A percentile compares a stretch with the other conserved stretches of the same genome.
Conservation (phyloP, 2,329 filamentous ascomycete genomes). For the Drechslera avenae region DNA sequence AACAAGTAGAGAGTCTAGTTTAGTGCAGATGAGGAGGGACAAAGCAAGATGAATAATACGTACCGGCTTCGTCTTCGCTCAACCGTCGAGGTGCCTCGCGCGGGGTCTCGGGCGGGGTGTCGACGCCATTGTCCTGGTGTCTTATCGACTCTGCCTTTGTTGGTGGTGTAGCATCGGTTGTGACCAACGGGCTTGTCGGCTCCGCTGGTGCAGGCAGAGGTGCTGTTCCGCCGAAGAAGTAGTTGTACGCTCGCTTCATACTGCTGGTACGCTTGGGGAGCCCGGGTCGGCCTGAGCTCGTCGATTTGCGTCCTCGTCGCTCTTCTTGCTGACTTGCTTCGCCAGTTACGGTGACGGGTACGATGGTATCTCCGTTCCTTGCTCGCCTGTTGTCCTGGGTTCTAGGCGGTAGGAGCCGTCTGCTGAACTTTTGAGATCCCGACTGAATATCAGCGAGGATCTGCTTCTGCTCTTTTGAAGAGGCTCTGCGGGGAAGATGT, state of each 20-base stretch:
- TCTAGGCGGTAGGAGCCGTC: slow-evolving; percentile 33
- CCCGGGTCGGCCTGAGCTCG: slow-evolving; percentile 37
- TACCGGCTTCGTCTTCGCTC: slow-evolving; percentile 26
- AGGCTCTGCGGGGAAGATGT: slow-evolving; percentile 30
- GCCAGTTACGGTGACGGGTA: slow-evolving; percentile 37
- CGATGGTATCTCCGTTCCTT: slow-evolving; percentile 33
- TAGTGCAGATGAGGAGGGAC: slow-evolving; percentile 26
- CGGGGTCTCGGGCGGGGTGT: slow-evolving; percentile 44
- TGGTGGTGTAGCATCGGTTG: slow-evolving; percentile 28
- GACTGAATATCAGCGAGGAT: slow-evolving; percentile 48
- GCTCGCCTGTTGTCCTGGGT: slow-evolving; percentile 29
- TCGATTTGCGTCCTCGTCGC: slow-evolving; percentile 42
- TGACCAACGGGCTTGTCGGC: slow-evolving; percentile 36
- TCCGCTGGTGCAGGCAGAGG: slow-evolving; percentile 30
- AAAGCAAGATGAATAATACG: slow-evolving; percentile 14
- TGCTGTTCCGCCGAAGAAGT: slow-evolving; percentile 43
- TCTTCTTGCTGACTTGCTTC: slow-evolving; percentile 34
- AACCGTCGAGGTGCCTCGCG: slow-evolving; percentile 22
- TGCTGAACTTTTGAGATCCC: slow-evolving; percentile 44
- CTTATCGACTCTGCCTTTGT: slow-evolving; percentile 24
- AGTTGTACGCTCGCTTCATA: slow-evolving; percentile 49
- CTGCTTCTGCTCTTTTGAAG: slow-evolving; percentile 47
- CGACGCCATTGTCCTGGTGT: slow-evolving; percentile 32
- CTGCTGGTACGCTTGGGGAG: slow-evolving; percentile 47
- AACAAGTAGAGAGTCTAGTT: slow-evolving; percentile 29